Conservation (phyloP, 768 basidiomycete species). For the Rhizopogon roseolus region DNA sequence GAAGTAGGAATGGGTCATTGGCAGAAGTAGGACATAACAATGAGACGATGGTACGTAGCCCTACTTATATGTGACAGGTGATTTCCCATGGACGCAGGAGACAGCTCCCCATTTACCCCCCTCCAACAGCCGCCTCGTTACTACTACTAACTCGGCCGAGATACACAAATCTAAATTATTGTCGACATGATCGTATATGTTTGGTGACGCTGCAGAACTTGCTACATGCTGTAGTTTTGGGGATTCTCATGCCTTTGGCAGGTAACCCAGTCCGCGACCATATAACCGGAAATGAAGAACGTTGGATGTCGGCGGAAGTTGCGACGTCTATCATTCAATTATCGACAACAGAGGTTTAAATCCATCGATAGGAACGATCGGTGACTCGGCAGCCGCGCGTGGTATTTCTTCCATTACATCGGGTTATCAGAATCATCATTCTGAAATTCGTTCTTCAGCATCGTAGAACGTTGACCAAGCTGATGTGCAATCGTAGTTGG, state of each 20-base stretch:
- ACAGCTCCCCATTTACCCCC: background rate
- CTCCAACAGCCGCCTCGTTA: background rate
- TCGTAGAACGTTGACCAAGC: background rate
- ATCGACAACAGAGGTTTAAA: constrained; percentile 6
- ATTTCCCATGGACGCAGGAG: background rate
- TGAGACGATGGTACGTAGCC: background rate
- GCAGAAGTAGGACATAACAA: background rate
- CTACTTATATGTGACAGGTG: background rate
- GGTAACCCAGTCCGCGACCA: constrained; percentile 2
- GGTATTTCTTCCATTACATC: background rate
- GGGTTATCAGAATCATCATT: background rate
- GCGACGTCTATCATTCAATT: constrained; percentile 5
- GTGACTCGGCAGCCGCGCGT: constrained; percentile 6
- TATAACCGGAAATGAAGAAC: constrained; percentile 1
- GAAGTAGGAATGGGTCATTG: background rate
- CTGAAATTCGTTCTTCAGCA: background rate
- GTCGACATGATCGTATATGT: background rate
- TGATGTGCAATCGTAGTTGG: background rate
- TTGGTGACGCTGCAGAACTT: constrained; percentile 6
- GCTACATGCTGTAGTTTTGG: constrained; percentile 2
- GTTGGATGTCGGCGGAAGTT: constrained; percentile 7
- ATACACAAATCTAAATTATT: background rate
- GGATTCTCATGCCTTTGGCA: constrained; percentile 8
- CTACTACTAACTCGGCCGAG: background rate
- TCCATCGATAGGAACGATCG: constrained; percentile 17